Percentiles rank a stretch among this genome's conserved stretches.
These are phyloP conservation scores for Aureobasidium sp. DNA, from an alignment of 2,329 filamentous ascomycete genomes.

Conservation along the genomic window DNA sequence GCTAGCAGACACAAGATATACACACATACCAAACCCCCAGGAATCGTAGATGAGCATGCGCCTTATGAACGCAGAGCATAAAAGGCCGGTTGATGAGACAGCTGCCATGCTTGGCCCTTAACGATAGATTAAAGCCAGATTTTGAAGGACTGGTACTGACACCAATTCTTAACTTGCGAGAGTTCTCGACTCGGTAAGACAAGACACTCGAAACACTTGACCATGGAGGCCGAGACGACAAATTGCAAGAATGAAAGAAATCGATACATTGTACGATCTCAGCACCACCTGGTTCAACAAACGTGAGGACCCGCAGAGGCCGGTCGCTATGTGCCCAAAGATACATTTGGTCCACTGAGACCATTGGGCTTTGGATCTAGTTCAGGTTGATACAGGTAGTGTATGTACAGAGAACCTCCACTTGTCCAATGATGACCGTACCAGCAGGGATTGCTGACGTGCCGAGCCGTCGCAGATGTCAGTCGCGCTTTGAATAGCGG, in stretches of 20 bases:
- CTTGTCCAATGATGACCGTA: background rate
- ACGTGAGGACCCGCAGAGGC: background rate
- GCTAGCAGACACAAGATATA: background rate
- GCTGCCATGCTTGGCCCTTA: background rate
- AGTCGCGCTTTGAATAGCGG: background rate
- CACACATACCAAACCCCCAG: background rate
- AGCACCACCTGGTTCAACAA: background rate
- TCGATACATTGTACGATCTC: background rate
- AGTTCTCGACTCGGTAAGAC: background rate
- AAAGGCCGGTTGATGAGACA: background rate
- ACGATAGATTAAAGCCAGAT: background rate
- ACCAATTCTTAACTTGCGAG: background rate
- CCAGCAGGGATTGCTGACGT: background rate
- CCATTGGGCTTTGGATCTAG: background rate
- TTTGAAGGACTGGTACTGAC: background rate
- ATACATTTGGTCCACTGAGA: background rate
- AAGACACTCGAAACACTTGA: constrained; percentile 8
- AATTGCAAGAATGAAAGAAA: background rate
- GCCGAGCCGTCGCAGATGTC: constrained; percentile 2
- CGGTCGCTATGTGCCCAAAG: background rate
- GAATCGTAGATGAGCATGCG: background rate
- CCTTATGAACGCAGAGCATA: background rate
- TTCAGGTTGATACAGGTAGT: background rate
- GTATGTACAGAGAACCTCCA: background rate
- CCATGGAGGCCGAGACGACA: background rate